Conservation (phyloP, 805 yeast genomes). For the Komagataella populi region DNA sequence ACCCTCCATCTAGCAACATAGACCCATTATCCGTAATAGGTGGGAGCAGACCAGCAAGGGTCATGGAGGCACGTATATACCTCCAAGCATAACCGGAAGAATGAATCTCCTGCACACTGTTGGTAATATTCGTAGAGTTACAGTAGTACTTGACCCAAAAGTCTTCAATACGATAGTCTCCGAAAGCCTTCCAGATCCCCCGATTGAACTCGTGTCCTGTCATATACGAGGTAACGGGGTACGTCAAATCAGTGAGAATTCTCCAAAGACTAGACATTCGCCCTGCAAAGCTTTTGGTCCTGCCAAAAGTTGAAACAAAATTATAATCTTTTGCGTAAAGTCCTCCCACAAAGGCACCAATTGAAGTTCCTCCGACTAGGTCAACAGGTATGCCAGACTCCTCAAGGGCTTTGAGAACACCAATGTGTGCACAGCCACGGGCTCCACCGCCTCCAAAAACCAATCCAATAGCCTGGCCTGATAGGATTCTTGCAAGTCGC, state of each 20-base stretch:
- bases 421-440: conserved; percentile 84
- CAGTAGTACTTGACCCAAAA: conserved; percentile 86
- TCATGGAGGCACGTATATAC: conserved; percentile 91
- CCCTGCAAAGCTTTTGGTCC: conserved; percentile 76
- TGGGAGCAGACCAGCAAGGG: conserved; percentile 86
- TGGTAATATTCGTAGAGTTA: conserved; percentile 90
- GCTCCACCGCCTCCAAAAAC: conserved; percentile 99
- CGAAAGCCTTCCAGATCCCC: conserved; percentile 95
- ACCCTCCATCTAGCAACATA: conserved; percentile 94
- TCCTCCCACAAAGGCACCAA: conserved; percentile 94
- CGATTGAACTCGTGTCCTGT: conserved; percentile 96
- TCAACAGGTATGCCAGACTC: conserved; percentile 91
- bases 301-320: conserved; percentile 79
- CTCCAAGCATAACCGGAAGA: conserved; percentile 92
- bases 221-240: conserved; percentile 88
- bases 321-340: conserved; percentile 88
- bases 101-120: conserved; percentile 91
- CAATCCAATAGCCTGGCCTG: conserved; percentile 89
- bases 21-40: conserved; percentile 81
- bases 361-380: conserved; percentile 90
- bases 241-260: conserved; percentile 68
- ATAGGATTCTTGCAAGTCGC: conserved; percentile 75
- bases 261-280: conserved; percentile 83
- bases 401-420: conserved; percentile 82
- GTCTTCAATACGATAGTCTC: conserved; percentile 86